Percentiles rank a stretch among this genome's conserved stretches.
Conservation (phyloP, 257 asterid genomes). For the Apocynum venetum region DNA sequence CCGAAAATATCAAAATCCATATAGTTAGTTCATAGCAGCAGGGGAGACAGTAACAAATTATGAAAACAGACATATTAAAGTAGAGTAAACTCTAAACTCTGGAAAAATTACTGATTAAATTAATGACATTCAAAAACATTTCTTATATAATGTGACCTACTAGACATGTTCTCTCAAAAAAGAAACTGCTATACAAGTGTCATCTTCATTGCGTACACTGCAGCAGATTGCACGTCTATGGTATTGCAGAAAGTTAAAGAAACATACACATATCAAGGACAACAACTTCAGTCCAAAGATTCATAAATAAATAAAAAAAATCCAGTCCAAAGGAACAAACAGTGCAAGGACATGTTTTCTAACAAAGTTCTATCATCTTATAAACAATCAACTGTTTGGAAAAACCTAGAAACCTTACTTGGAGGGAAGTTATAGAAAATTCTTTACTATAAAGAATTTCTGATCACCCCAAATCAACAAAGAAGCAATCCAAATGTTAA, state of each 20-base stretch:
- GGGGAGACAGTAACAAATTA: not conserved
- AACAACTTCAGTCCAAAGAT: not conserved
- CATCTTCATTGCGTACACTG: not conserved
- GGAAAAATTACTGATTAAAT: too few species aligned
- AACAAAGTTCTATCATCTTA: not conserved
- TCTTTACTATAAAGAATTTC: too few species aligned
- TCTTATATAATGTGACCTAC: not conserved
- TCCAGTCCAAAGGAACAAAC: not conserved
- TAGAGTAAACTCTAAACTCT: not conserved
- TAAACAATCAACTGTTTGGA: not conserved
- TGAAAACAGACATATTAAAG: not conserved
- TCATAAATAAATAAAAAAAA: too few species aligned
- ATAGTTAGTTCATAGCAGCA: not conserved
- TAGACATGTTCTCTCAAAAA: not conserved
- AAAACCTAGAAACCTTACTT: not conserved
- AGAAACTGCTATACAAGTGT: not conserved
- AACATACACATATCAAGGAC: not conserved
- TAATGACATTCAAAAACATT: too few species aligned
- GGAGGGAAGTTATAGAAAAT: too few species aligned
- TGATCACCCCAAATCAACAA: too few species aligned
- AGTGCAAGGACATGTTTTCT: not conserved
- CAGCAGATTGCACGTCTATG: not conserved
- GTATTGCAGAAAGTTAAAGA: not conserved
- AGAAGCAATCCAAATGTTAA: too few species aligned
- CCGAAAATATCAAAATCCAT: slow-evolving; percentile 4